These are phyloP conservation scores for Westerdykella ornata DNA, from an alignment of 2,329 filamentous ascomycete genomes.

Conservation along the genomic window DNA sequence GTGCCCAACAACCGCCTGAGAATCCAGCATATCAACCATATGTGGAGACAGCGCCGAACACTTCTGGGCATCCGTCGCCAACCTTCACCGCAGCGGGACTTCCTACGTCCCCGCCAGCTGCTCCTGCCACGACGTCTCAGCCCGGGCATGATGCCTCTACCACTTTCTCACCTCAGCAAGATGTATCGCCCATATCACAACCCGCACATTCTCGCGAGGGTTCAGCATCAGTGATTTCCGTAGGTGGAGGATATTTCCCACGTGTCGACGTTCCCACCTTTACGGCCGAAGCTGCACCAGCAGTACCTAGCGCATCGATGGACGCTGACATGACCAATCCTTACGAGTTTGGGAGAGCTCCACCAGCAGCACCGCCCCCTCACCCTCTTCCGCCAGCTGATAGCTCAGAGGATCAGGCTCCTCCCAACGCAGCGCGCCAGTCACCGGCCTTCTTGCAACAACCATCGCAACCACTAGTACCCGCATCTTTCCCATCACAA, in stretches of 20 bases:
- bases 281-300: conserved; percentile 33
- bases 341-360: conserved; percentile 9
- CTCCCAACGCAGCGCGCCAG: conserved; percentile 31
- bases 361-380: conserved; percentile 16
- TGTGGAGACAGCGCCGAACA: conserved; percentile 56
- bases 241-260: conserved; percentile 55
- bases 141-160: conserved; percentile 1
- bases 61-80: conserved; percentile 44
- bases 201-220: conserved; percentile 40
- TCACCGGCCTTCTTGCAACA: conserved; percentile 9
- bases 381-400: conserved; percentile 20
- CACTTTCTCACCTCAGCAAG: conserved; percentile 37
- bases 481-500: conserved; percentile 12
- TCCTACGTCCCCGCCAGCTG: conserved; percentile 39
- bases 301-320: conserved; percentile 27
- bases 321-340: conserved; percentile 24
- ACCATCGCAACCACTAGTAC: conserved; percentile 13
- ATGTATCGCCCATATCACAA: conserved; percentile 50
- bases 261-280: conserved; percentile 42
- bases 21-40: conserved; percentile 42
- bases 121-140: conserved; percentile 26
- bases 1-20: conserved; percentile 17
- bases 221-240: conserved; percentile 36
- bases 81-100: conserved; percentile 40
- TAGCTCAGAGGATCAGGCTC: conserved; percentile 29